A percentile compares a stretch with the other conserved stretches of the same genome.
Conservation (phyloP, 2,329 filamentous ascomycete species). For the Coniella vitis region DNA sequence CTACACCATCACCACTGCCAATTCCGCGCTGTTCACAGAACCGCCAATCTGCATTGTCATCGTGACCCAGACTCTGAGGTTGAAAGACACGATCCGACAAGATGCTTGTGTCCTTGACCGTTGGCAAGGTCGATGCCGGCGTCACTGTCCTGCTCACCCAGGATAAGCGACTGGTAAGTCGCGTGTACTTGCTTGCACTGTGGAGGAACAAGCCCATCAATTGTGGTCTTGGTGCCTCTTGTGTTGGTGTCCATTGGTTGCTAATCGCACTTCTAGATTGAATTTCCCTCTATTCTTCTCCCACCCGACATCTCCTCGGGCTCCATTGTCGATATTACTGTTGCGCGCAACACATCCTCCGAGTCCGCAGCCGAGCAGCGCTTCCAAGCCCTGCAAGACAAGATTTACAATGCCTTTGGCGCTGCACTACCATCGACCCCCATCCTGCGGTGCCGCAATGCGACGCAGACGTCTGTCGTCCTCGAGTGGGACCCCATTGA, state of each 20-base stretch:
- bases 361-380: slow-evolving; percentile 67
- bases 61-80: neutral
- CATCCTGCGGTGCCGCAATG: slow-evolving; percentile 84
- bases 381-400: slow-evolving; percentile 81
- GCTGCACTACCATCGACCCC: slow-evolving; percentile 69
- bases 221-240: too few relatives aligned
- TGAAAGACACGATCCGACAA: slow-evolving; percentile 22
- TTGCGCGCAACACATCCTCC: slow-evolving; percentile 75
- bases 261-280: slow-evolving; percentile 58
- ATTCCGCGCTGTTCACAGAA: neutral
- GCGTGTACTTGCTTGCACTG: too few relatives aligned
- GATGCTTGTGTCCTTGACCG: slow-evolving; percentile 96
- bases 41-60: neutral
- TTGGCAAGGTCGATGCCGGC: slow-evolving; percentile 98
- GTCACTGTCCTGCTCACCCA: slow-evolving; percentile 94
- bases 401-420: slow-evolving; percentile 83
- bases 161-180: slow-evolving; percentile 85
- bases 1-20: neutral
- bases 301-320: slow-evolving; percentile 92
- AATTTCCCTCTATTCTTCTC: slow-evolving; percentile 95
- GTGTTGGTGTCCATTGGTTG: neutral
- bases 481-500: slow-evolving; percentile 97
- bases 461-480: slow-evolving; percentile 95
- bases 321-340: slow-evolving; percentile 96
- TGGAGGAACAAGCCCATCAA: too few relatives aligned